phyloP scores from a whole-genome alignment of 2,329 filamentous ascomycete genomes.

The Paecilomyces formosus region DNA sequence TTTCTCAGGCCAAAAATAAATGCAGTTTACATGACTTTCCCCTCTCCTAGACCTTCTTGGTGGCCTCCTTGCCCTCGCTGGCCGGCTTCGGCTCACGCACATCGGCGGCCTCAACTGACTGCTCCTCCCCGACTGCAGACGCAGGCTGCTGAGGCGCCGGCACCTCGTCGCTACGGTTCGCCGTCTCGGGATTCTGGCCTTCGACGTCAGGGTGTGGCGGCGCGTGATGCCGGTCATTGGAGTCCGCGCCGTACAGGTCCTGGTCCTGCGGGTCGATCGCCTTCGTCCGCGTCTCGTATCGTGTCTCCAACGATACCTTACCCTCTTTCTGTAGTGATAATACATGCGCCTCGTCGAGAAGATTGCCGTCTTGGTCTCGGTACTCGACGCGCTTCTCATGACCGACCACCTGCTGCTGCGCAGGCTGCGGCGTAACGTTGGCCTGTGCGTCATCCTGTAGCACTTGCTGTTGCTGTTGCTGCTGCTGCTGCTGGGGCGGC shows the following conservation, averaged over 20 bases:
- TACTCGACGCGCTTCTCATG: constrained; percentile 86
- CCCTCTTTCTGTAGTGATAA: constrained; percentile 63
- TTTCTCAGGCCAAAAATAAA: background rate
- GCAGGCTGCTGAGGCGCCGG: constrained; percentile 31
- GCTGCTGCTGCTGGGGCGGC: constrained; percentile 9
- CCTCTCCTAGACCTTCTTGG: constrained; percentile 19
- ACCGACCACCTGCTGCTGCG: constrained; percentile 30
- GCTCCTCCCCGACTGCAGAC: constrained; percentile 30
- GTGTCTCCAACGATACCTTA: constrained; percentile 91
- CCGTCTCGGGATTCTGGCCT: constrained; percentile 52
- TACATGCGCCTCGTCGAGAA: constrained; percentile 78
- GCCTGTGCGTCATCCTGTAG: constrained; percentile 16
- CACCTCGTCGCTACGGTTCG: constrained; percentile 30
- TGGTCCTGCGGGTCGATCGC: constrained; percentile 74
- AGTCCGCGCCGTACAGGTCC: constrained; percentile 50
- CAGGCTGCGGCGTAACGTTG: constrained; percentile 25
- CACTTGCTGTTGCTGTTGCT: constrained; percentile 13
- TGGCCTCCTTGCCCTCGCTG: constrained; percentile 42
- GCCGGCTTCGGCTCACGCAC: constrained; percentile 37
- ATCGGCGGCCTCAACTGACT: constrained; percentile 26
- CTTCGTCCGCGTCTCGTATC: constrained; percentile 88
- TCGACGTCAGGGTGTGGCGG: constrained; percentile 52
- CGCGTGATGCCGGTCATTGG: constrained; percentile 20
- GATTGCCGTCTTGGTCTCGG: constrained; percentile 85
- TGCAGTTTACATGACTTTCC: background rate